Evolutionary conservation across 2,329 filamentous ascomycete genomes (phyloP).

Genomic region (Furcasterigmium furcatum): DNA sequence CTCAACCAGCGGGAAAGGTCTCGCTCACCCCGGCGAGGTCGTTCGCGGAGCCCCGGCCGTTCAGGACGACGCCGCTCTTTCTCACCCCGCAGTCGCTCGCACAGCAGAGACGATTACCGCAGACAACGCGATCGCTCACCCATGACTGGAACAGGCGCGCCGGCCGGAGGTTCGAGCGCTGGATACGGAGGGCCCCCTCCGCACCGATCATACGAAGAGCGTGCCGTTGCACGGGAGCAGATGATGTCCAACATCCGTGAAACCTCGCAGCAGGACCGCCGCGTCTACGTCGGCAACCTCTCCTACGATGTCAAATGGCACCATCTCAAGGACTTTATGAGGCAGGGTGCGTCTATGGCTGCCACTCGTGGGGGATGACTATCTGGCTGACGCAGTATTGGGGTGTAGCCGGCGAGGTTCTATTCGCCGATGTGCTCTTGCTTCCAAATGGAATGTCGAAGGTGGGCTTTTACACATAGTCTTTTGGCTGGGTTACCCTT

Average conservation of each 20-base stretch:
- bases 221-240: slow-evolving; percentile 78
- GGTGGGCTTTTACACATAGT: slow-evolving; percentile 94
- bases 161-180: slow-evolving; percentile 66
- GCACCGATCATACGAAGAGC: slow-evolving; percentile 80
- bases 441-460: slow-evolving; percentile 99
- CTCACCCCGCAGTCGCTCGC: slow-evolving; percentile 75
- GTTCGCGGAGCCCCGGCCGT: slow-evolving; percentile 79
- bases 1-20: slow-evolving; percentile 75
- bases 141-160: slow-evolving; percentile 72
- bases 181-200: slow-evolving; percentile 60
- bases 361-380: slow-evolving; percentile 28
- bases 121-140: slow-evolving; percentile 75
- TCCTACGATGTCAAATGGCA: slow-evolving; percentile 99
- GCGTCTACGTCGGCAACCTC: slow-evolving; percentile 98
- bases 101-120: slow-evolving; percentile 75
- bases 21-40: slow-evolving; percentile 72
- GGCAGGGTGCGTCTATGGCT: slow-evolving; percentile 72
- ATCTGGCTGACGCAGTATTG: slow-evolving; percentile 9
- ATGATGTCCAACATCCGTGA: slow-evolving; percentile 96
- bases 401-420: slow-evolving; percentile 86
- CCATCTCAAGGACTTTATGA: slow-evolving; percentile 99
- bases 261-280: slow-evolving; percentile 95
- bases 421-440: slow-evolving; percentile 98
- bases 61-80: slow-evolving; percentile 71
- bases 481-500: slow-evolving; percentile 78